Conservation (phyloP, 2,329 filamentous ascomycete genomes). For the Helicocarpus griseus region DNA sequence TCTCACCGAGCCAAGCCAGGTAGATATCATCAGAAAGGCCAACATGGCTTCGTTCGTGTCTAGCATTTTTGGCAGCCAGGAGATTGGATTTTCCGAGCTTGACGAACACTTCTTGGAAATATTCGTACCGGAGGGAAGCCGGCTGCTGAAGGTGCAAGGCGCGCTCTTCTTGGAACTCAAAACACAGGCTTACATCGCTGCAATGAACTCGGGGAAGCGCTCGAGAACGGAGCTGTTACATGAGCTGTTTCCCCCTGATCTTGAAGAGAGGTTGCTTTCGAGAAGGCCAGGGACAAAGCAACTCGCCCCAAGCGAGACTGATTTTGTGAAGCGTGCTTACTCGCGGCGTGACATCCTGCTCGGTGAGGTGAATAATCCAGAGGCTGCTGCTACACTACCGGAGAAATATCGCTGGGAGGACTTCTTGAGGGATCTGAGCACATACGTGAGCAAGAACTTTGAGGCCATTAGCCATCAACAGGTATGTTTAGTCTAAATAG, state of each 20-base stretch:
- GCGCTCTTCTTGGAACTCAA: conserved; percentile 55
- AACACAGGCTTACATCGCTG: conserved; percentile 57
- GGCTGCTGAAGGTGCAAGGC: conserved; percentile 50
- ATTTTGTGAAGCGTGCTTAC: conserved; percentile 48
- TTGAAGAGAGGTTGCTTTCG: conserved; percentile 44
- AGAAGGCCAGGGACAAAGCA: conserved; percentile 46
- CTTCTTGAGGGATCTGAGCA: conserved; percentile 50
- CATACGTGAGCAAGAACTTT: conserved; percentile 50
- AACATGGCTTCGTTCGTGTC: conserved; percentile 58
- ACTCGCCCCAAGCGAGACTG: conserved; percentile 49
- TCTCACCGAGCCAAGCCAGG: conserved; percentile 42
- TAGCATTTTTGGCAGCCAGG: conserved; percentile 53
- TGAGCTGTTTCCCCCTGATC: conserved; percentile 49
- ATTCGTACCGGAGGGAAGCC: conserved; percentile 51
- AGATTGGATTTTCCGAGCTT: conserved; percentile 54
- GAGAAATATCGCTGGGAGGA: conserved; percentile 56
- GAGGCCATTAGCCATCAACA: conserved; percentile 42
- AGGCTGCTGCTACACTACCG: conserved; percentile 40
- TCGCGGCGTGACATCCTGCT: conserved; percentile 49
- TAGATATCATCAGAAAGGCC: conserved; percentile 52
- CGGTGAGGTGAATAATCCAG: conserved; percentile 43
- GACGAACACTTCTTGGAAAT: conserved; percentile 55
- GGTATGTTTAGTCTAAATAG: conserved; percentile 22
- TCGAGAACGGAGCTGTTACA: conserved; percentile 48
- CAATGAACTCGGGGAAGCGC: conserved; percentile 47